A percentile compares a stretch with the other conserved stretches of the same genome.
These are phyloP conservation scores for Orobanche coerulescens DNA, from an alignment of 257 asterid genomes.

Conservation along the genomic window DNA sequence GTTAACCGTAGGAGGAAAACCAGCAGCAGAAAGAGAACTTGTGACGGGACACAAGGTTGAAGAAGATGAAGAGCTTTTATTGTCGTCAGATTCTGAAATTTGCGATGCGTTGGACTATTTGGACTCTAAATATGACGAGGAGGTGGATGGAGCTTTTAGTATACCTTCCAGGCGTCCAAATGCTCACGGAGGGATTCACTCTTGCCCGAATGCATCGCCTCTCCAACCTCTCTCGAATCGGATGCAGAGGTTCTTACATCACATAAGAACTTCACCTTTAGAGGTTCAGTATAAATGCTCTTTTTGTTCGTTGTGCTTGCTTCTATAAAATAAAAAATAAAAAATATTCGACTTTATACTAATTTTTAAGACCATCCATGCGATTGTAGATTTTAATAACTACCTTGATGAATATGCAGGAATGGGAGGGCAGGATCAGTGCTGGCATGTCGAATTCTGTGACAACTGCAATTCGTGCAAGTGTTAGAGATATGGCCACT, in stretches of 20 bases:
- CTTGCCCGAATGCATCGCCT: conserved; percentile 55
- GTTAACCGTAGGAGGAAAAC: no score
- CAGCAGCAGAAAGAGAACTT: no score
- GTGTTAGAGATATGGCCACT: conserved; percentile 84
- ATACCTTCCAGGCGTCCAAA: conserved; percentile 56
- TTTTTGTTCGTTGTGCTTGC: not conserved
- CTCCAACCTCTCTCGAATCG: conserved; percentile 81
- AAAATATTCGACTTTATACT: not conserved
- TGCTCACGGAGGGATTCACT: conserved; percentile 83
- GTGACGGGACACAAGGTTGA: no score
- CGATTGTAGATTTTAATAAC: not conserved
- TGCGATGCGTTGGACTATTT: conserved; percentile 78
- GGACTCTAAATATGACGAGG: conserved; percentile 51
- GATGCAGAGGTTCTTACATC: conserved; percentile 50
- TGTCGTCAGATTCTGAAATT: conserved; percentile 67
- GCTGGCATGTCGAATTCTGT: conserved; percentile 89
- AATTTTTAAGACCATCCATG: not conserved
- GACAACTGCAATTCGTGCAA: conserved; percentile 88
- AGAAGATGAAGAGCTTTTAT: conserved; percentile 43
- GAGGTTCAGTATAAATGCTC: conserved; percentile 38
- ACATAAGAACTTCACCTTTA: conserved; percentile 62
- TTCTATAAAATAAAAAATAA: not conserved
- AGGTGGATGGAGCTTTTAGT: conserved; percentile 43
- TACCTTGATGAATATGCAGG: conserved; percentile 42
- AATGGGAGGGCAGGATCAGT: conserved; percentile 88